These are phyloP conservation scores for Talaromyces piceae DNA, from an alignment of 2,329 filamentous ascomycete genomes.

Conservation along the genomic window DNA sequence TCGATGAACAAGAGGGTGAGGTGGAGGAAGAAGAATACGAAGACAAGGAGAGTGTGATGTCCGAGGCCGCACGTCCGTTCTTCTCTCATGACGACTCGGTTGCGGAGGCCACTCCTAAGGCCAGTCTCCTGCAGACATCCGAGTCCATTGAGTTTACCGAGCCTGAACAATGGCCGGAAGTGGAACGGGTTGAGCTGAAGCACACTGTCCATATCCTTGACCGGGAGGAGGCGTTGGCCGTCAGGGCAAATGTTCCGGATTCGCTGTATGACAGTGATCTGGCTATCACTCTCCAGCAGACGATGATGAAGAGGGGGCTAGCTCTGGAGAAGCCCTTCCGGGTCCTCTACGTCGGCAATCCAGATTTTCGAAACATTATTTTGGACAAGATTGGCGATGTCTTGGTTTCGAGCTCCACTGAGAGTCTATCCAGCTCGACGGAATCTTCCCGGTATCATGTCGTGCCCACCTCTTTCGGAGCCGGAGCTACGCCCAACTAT, in stretches of 20 bases:
- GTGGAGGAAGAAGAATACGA: constrained; percentile 29
- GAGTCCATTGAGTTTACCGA: constrained; percentile 38
- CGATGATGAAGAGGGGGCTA: constrained; percentile 34
- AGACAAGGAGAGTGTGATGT: constrained; percentile 23
- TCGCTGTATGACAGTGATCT: constrained; percentile 25
- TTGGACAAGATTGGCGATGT: constrained; percentile 43
- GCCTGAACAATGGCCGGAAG: constrained; percentile 33
- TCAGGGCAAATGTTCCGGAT: constrained; percentile 22
- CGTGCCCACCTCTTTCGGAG: constrained; percentile 41
- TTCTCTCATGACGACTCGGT: constrained; percentile 21
- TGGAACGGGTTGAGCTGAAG: constrained; percentile 34
- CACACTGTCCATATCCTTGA: constrained; percentile 35
- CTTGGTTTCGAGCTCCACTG: constrained; percentile 34
- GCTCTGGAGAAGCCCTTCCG: constrained; percentile 37
- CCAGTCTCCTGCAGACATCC: constrained; percentile 24
- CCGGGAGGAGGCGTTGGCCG: constrained; percentile 20
- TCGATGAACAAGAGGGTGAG: constrained; percentile 28
- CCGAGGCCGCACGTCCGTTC: constrained; percentile 21
- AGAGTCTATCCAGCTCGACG: constrained; percentile 26
- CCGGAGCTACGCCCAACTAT: constrained; percentile 38
- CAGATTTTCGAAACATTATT: constrained; percentile 32
- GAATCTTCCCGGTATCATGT: constrained; percentile 42
- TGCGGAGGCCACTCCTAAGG: constrained; percentile 29
- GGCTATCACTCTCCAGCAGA: constrained; percentile 37
- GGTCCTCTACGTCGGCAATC: constrained; percentile 36